phyloP scores from a whole-genome alignment of 768 basidiomycete species.

The Lactifluus subvellereus region DNA sequence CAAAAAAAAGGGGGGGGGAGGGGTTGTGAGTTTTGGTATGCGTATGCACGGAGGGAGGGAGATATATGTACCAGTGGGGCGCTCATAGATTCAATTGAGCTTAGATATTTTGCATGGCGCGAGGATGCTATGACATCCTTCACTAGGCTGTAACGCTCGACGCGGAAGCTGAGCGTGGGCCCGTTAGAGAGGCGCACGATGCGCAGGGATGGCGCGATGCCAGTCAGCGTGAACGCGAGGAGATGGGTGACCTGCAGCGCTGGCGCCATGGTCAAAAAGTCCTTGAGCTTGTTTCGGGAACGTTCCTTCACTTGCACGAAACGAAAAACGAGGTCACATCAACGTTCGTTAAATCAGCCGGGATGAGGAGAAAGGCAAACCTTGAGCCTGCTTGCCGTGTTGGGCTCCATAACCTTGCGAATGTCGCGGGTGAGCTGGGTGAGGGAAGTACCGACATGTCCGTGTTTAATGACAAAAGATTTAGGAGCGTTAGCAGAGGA shows the following conservation, averaged over 20 bases:
- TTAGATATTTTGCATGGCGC: constrained; percentile 64
- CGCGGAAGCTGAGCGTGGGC: constrained; percentile 87
- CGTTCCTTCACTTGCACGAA: constrained; percentile 61
- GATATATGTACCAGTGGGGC: constrained; percentile 71
- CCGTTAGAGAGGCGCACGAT: constrained; percentile 85
- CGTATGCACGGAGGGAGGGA: not conserved
- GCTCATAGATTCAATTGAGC: constrained; percentile 78
- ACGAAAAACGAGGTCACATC: not conserved
- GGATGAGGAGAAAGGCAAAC: constrained; percentile 38
- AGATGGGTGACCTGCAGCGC: constrained; percentile 88
- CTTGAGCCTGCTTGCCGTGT: constrained; percentile 88
- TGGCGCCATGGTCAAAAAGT: constrained; percentile 89
- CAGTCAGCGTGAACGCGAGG: constrained; percentile 84
- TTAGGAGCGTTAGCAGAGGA: constrained; percentile 52
- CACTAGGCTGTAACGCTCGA: constrained; percentile 89
- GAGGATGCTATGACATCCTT: constrained; percentile 71
- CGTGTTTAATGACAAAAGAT: constrained; percentile 96
- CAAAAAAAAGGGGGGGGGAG: too few species aligned
- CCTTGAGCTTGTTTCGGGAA: constrained; percentile 83
- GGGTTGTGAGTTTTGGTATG: not conserved
- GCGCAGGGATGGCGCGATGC: constrained; percentile 78
- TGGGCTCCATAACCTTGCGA: constrained; percentile 95
- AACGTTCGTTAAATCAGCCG: constrained; percentile 14
- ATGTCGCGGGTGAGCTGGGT: constrained; percentile 88
- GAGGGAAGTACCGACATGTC: constrained; percentile 82